phyloP scores from a whole-genome alignment of 352 stramenopile species.

The Globisporangium irregulare region DNA sequence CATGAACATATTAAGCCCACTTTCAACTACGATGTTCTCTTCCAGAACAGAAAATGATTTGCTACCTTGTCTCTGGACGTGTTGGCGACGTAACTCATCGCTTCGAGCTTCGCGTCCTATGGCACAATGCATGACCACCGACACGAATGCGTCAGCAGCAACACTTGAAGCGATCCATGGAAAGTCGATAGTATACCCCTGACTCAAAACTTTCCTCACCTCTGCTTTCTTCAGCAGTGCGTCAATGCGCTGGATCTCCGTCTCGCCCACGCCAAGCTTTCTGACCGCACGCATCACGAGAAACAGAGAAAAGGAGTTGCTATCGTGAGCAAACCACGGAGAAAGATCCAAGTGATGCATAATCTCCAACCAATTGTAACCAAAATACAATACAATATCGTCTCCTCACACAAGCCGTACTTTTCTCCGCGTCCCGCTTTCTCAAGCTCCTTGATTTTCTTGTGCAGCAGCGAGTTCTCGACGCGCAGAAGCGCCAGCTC shows the following conservation, averaged over 20 bases:
- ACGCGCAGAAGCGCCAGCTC: conserved; percentile 49
- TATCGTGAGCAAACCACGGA: not conserved
- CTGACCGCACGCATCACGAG: conserved; percentile 17
- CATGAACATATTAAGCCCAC: not conserved
- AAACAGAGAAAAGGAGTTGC: not conserved
- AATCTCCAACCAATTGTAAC: not conserved
- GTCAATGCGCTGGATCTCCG: conserved; percentile 69
- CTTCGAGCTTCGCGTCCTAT: conserved; percentile 69
- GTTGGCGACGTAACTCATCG: conserved; percentile 67
- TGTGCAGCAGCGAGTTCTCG: conserved; percentile 67
- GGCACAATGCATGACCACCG: not conserved
- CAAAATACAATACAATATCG: too few species aligned
- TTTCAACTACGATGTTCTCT: not conserved
- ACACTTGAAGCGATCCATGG: not conserved
- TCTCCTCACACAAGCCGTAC: conserved; percentile 19
- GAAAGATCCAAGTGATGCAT: too few species aligned
- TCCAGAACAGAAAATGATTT: not conserved
- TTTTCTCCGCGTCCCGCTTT: conserved; percentile 39
- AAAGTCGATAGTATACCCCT: not conserved
- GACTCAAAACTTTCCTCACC: conserved; percentile 10
- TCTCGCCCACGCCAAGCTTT: conserved; percentile 48
- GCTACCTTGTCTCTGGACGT: conserved; percentile 73
- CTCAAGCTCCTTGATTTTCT: conserved; percentile 70
- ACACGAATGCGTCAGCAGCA: too few species aligned
- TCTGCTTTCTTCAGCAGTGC: conserved; percentile 75